These are phyloP conservation scores for Neurospora sp. DNA, from an alignment of 495 filamentous ascomycete genomes.

Conservation along the genomic window DNA sequence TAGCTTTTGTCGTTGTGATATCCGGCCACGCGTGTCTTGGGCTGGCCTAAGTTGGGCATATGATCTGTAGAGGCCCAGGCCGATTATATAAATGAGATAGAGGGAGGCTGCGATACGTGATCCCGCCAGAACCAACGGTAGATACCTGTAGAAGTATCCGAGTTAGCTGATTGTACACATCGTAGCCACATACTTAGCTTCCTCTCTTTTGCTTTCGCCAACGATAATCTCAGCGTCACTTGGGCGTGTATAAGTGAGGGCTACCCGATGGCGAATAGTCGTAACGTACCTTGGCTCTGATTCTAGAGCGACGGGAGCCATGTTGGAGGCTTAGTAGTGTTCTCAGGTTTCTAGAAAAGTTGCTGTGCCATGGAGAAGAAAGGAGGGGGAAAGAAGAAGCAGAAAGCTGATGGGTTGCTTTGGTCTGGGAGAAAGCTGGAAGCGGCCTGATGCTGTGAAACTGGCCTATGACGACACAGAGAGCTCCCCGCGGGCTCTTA, in stretches of 20 bases:
- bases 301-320: conserved; percentile 26
- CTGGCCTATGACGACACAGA: background rate
- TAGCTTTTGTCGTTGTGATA: conserved; percentile 30
- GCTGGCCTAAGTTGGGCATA: conserved; percentile 36
- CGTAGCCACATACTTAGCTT: background rate
- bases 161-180: background rate
- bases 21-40: conserved; percentile 35
- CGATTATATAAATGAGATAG: conserved; percentile 28
- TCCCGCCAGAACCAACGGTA: conserved; percentile 28
- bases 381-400: background rate
- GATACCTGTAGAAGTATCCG: conserved; percentile 20
- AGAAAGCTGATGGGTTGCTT: background rate
- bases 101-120: conserved; percentile 24
- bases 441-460: background rate
- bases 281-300: conserved; percentile 20
- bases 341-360: background rate
- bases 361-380: background rate
- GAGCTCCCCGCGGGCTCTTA: background rate
- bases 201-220: background rate
- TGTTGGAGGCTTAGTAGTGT: background rate
- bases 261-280: background rate
- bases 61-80: conserved; percentile 31
- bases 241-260: background rate
- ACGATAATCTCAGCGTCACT: background rate
- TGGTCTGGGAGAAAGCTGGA: background rate